phyloP scores from a whole-genome alignment of 306 rosid genomes.

The Cucurbita pepo region DNA sequence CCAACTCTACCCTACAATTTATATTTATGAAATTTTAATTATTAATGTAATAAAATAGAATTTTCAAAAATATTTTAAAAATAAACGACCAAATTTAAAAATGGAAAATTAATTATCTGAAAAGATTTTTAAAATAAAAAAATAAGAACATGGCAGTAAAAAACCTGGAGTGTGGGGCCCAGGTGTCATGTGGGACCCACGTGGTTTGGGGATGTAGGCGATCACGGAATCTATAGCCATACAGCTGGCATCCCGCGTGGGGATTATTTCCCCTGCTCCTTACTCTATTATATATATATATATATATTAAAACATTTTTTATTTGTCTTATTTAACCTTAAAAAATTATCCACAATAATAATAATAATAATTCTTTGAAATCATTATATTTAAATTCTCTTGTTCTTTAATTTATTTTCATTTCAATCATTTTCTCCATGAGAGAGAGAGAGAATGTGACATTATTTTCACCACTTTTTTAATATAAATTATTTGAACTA shows the following conservation, averaged over 20 bases:
- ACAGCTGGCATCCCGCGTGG: constrained; percentile 57
- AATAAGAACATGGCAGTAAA: background rate
- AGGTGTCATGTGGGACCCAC: background rate
- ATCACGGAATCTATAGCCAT: constrained; percentile 32
- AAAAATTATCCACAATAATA: background rate
- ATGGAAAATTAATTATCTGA: no score
- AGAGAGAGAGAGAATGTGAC: background rate
- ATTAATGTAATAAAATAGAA: no score
- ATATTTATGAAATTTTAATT: no score
- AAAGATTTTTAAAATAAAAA: background rate
- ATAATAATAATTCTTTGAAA: background rate
- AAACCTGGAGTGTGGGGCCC: background rate
- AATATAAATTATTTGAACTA: background rate
- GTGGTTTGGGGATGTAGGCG: constrained; percentile 18
- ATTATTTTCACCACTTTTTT: background rate
- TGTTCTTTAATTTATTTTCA: background rate
- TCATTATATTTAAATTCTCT: background rate
- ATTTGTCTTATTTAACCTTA: background rate
- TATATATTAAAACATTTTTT: background rate
- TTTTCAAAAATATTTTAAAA: no score
- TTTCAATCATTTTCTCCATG: background rate
- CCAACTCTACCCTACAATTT: no score
- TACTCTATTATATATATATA: no score
- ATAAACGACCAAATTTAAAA: no score
- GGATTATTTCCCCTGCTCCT: constrained; percentile 18